These are phyloP conservation scores for Nothophaeocryptopus gaeumannii DNA, from an alignment of 2,329 filamentous ascomycete genomes.

Conservation along the genomic window DNA sequence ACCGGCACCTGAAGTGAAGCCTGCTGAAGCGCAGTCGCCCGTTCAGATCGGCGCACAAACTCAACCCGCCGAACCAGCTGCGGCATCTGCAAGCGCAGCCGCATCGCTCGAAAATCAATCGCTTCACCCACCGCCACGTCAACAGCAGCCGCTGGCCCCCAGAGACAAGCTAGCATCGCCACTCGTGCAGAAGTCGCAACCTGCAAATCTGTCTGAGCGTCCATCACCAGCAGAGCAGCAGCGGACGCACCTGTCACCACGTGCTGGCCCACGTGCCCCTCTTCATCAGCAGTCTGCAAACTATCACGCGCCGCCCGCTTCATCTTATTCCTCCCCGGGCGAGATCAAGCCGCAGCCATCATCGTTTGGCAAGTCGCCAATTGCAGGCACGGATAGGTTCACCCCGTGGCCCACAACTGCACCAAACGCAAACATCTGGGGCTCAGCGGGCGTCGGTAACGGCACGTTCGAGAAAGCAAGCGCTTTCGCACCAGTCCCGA, in stretches of 20 bases:
- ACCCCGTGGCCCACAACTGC: conserved; percentile 34
- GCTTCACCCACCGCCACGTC: conserved; percentile 12
- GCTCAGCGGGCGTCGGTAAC: conserved; percentile 70
- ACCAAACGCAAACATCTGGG: conserved; percentile 67
- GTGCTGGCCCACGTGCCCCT: conserved; percentile 10
- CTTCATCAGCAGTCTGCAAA: conserved; percentile 25
- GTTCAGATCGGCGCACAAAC: conserved; percentile 2
- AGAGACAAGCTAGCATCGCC: conserved; percentile 24
- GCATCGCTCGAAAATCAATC: conserved; percentile 19
- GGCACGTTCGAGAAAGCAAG: conserved; percentile 62
- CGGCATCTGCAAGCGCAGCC: conserved; percentile 15
- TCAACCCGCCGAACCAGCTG: conserved; percentile 19
- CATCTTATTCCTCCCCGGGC: conserved; percentile 42
- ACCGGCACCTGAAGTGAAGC: conserved; percentile 11
- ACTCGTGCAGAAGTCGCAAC: conserved; percentile 20
- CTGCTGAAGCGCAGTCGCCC: conserved; percentile 11
- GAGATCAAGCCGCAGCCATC: conserved; percentile 36
- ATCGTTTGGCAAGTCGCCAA: conserved; percentile 31
- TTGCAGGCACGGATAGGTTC: conserved; percentile 26
- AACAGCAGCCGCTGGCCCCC: conserved; percentile 7
- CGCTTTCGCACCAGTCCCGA: conserved; percentile 32
- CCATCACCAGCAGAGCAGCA: conserved; percentile 12
- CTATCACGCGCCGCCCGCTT: conserved; percentile 35
- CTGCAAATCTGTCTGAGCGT: conserved; percentile 16
- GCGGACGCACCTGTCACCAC: conserved; percentile 13